These are phyloP conservation scores for Fistulifera pelliculosa DNA, from an alignment of 108 stramenopile genomes.

Conservation along the genomic window DNA sequence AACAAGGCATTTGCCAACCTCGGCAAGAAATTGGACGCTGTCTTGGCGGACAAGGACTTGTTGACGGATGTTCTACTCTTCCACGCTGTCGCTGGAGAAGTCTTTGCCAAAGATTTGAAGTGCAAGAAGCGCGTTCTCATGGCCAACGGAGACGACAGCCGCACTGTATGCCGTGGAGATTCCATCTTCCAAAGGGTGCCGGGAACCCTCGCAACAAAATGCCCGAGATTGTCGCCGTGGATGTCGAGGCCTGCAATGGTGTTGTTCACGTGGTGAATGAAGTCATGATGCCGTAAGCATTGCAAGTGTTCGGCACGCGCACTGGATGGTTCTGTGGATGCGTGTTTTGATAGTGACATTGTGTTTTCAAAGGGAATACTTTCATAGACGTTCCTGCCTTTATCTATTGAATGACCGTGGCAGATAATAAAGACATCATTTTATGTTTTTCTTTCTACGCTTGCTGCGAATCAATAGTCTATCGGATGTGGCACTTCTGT, in stretches of 20 bases:
- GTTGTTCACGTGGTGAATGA: slow-evolving; percentile 42
- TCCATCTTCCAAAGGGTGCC: slow-evolving; percentile 17
- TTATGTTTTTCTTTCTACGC: too few relatives aligned
- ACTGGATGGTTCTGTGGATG: too few relatives aligned
- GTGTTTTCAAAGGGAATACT: too few relatives aligned
- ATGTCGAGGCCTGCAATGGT: slow-evolving; percentile 38
- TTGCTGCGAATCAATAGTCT: too few relatives aligned
- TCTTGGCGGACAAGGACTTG: not conserved
- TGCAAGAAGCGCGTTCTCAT: slow-evolving; percentile 16
- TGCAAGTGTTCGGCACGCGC: too few relatives aligned
- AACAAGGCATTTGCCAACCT: slow-evolving; percentile 25
- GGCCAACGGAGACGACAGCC: slow-evolving; percentile 17
- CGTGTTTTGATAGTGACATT: too few relatives aligned
- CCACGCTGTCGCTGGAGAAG: slow-evolving; percentile 18
- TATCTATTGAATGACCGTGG: too few relatives aligned
- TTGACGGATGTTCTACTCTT: slow-evolving; percentile 18
- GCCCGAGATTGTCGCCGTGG: slow-evolving; percentile 17
- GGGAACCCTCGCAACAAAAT: slow-evolving; percentile 9
- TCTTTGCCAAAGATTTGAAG: slow-evolving; percentile 6
- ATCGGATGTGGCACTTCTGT: too few relatives aligned
- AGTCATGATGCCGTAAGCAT: slow-evolving; percentile 17
- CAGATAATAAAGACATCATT: too few relatives aligned
- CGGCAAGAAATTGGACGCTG: not conserved
- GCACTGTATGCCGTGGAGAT: slow-evolving; percentile 11
- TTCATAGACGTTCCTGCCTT: too few relatives aligned